Evolutionary conservation across 192 early-diverging fungal species (phyloP).

Genomic region (Podila minutissima): DNA sequence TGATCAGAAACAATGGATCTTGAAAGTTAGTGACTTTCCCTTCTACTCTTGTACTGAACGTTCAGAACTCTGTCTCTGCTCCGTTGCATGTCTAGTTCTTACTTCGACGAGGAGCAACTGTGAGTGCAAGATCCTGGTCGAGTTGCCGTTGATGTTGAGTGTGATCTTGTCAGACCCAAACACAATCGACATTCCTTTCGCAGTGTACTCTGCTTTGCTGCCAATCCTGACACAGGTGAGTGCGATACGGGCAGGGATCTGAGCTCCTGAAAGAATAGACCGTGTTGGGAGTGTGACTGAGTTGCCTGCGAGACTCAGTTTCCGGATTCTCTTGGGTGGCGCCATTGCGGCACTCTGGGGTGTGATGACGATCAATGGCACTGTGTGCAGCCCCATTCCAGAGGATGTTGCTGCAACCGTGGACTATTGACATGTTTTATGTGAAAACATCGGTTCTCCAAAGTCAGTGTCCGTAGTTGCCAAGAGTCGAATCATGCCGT

Average conservation of each 20-base stretch:
- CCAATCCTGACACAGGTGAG: conserved; percentile 22
- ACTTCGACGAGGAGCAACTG: conserved; percentile 28
- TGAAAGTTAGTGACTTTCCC: background rate
- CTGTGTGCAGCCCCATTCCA: background rate
- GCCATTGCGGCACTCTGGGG: background rate
- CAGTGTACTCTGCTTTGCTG: conserved; percentile 20
- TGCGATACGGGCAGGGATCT: conserved; percentile 8
- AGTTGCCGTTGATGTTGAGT: conserved; percentile 23
- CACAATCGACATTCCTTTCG: conserved; percentile 16
- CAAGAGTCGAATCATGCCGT: too few species aligned
- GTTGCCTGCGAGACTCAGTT: background rate
- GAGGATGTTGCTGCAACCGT: background rate
- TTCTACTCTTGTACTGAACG: too few species aligned
- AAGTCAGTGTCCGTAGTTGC: too few species aligned
- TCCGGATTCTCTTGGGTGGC: background rate
- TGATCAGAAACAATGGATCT: background rate
- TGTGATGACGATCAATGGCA: background rate
- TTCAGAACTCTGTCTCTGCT: too few species aligned
- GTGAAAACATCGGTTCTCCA: too few species aligned
- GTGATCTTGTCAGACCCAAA: conserved; percentile 30
- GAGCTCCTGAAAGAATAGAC: background rate
- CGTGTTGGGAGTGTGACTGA: background rate
- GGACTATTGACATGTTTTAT: background rate
- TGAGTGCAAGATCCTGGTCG: conserved; percentile 21
- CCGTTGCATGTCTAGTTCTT: background rate